Conservation (phyloP, 495 filamentous ascomycete genomes). For the Lichina pygmaea region DNA sequence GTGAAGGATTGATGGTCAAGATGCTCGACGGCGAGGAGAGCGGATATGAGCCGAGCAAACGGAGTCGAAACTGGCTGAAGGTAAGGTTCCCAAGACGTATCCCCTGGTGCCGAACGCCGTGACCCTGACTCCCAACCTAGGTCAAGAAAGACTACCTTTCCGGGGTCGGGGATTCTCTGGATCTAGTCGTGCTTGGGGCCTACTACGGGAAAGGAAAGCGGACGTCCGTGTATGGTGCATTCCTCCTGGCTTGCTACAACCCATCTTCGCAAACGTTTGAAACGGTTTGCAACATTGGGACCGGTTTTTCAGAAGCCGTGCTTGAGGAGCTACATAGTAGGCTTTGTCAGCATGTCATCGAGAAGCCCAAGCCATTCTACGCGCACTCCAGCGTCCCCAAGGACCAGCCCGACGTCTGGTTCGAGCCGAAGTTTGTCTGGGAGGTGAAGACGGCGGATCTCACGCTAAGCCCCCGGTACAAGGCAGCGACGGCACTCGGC, state of each 20-base stretch:
- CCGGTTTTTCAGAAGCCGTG: conserved; percentile 72
- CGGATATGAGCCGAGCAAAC: conserved; percentile 82
- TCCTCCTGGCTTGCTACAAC: conserved; percentile 87
- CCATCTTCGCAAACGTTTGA: conserved; percentile 51
- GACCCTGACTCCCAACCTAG: conserved; percentile 10
- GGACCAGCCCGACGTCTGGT: conserved; percentile 95
- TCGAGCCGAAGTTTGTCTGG: conserved; percentile 84
- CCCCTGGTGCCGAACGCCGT: not conserved
- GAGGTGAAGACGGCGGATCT: conserved; percentile 93
- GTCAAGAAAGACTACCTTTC: conserved; percentile 95
- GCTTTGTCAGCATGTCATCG: conserved; percentile 48
- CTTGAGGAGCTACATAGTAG: conserved; percentile 57
- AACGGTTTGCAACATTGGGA: conserved; percentile 94
- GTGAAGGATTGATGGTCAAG: conserved; percentile 96
- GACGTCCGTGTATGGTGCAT: conserved; percentile 82
- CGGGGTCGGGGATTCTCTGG: conserved; percentile 81
- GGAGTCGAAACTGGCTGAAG: conserved; percentile 95
- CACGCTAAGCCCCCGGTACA: conserved; percentile 75
- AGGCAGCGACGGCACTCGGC: conserved; percentile 42
- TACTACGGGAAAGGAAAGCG: conserved; percentile 90
- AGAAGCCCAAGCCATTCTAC: conserved; percentile 84
- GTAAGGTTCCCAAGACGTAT: conserved; percentile 15
- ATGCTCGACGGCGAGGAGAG: conserved; percentile 85
- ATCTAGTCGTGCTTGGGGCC: conserved; percentile 84
- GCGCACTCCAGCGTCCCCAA: conserved; percentile 56